Evolutionary conservation across 2,329 filamentous ascomycete species (phyloP).

Genomic region (Aspergillus quadricinctus): DNA sequence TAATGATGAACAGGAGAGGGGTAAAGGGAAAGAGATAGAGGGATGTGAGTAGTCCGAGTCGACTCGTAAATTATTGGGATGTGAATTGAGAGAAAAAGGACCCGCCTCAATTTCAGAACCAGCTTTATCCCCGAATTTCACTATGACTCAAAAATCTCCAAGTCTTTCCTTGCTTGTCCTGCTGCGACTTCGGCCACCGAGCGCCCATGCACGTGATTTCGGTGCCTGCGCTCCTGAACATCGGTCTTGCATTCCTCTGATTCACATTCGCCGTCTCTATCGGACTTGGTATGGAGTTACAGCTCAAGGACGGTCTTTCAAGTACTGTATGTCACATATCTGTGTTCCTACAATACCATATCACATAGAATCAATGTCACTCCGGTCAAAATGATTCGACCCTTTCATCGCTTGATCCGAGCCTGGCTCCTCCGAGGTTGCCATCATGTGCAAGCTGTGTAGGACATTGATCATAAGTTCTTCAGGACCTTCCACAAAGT

Average conservation of each 20-base stretch:
- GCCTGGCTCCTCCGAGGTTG: neutral
- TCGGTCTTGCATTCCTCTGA: neutral
- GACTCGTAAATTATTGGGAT: neutral
- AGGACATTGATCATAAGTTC: neutral
- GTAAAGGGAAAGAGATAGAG: neutral
- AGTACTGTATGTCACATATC: neutral
- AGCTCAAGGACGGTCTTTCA: neutral
- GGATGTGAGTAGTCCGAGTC: neutral
- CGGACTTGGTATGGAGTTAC: neutral
- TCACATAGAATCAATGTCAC: neutral
- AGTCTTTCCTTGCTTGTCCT: neutral
- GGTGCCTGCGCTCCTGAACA: conserved; percentile 8
- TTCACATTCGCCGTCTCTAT: neutral
- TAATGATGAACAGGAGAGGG: neutral
- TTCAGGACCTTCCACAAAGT: neutral
- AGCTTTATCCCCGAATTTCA: neutral
- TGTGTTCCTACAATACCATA: neutral
- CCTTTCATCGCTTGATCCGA: neutral
- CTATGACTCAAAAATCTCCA: neutral
- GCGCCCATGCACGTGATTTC: conserved; percentile 23
- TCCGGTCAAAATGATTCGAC: neutral
- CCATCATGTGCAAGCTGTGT: neutral
- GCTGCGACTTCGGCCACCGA: neutral
- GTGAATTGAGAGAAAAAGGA: neutral
- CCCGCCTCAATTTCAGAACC: neutral